These are phyloP conservation scores for Urostyla sp. DNA, from an alignment of 73 alveolate species.

Conservation along the genomic window DNA sequence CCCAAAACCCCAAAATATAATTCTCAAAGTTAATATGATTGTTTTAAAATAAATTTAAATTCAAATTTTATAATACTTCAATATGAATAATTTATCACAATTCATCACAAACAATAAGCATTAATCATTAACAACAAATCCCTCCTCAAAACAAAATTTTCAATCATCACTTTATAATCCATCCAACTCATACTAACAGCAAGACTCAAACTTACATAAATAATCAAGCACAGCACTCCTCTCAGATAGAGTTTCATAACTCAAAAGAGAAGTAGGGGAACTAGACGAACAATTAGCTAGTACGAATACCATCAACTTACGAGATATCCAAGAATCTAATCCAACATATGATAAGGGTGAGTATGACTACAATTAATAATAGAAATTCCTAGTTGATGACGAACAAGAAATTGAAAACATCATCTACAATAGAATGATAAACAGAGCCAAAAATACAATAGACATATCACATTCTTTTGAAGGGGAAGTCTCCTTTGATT, in stretches of 20 bases:
- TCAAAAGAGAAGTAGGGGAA: constrained; percentile 39
- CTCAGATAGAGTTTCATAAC: constrained; percentile 45
- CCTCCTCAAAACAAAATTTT: not conserved
- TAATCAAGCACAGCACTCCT: not conserved
- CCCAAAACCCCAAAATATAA: constrained; percentile 44
- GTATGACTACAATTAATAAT: not conserved
- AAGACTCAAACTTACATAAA: too few relatives aligned
- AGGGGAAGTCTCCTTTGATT: constrained; percentile 42
- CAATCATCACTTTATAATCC: not conserved
- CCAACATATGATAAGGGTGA: not conserved
- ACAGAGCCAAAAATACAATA: not conserved
- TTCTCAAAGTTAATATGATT: not conserved
- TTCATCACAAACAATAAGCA: not conserved
- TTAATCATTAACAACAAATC: not conserved
- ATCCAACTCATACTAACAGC: too few relatives aligned
- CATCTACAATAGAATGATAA: not conserved
- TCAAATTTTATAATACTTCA: not conserved
- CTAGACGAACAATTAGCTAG: constrained; percentile 30
- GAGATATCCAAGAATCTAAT: not conserved
- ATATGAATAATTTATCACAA: not conserved
- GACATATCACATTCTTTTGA: constrained; percentile 31
- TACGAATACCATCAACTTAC: constrained; percentile 22
- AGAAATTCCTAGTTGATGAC: not conserved
- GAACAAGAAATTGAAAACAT: not conserved
- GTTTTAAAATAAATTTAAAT: constrained; percentile 10